phyloP scores from a whole-genome alignment of 129 eudicot species.

The Arctium minus region DNA sequence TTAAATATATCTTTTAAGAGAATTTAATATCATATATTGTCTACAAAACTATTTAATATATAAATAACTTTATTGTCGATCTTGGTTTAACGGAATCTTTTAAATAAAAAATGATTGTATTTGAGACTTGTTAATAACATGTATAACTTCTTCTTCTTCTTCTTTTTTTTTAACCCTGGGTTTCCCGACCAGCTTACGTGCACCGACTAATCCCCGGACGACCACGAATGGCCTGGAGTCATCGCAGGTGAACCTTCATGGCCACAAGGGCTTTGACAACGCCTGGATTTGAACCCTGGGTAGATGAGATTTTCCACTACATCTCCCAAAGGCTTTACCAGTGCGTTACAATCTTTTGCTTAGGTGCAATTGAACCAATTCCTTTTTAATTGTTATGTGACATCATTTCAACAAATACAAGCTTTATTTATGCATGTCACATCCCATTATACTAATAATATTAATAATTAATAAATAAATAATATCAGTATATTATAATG shows the following conservation, averaged over 20 bases:
- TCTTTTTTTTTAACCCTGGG: too few species aligned
- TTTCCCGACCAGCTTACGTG: too few species aligned
- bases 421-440: constrained; percentile 33
- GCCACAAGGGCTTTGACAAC: too few species aligned
- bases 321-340: too few species aligned
- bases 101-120: background rate
- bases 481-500: background rate
- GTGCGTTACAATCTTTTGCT: background rate
- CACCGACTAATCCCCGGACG: too few species aligned
- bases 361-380: constrained; percentile 21
- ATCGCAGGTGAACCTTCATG: too few species aligned
- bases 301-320: too few species aligned
- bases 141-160: background rate
- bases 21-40: background rate
- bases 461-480: background rate
- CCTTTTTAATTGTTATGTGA: constrained; percentile 21
- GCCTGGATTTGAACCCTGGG: too few species aligned
- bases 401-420: constrained; percentile 34
- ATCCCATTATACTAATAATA: constrained; percentile 15
- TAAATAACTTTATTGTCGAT: background rate
- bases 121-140: background rate
- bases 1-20: background rate
- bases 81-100: background rate
- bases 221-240: too few species aligned
- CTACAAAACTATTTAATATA: background rate